phyloP scores from a whole-genome alignment of 2,329 filamentous ascomycete species.

The Fusarium sp. region DNA sequence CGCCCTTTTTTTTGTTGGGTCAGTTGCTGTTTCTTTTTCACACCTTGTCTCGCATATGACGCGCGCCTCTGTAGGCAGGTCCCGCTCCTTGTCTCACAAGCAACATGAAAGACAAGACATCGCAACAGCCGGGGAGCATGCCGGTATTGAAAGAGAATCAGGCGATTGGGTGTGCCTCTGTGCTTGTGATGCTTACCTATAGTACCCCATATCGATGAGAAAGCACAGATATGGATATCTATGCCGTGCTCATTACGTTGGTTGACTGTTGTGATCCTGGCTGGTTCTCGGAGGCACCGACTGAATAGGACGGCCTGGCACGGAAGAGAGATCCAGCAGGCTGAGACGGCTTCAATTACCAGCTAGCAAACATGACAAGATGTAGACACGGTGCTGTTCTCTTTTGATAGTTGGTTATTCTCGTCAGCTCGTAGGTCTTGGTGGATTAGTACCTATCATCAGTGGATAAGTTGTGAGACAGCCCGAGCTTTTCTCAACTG shows the following conservation, averaged over 20 bases:
- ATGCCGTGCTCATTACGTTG: slow-evolving; percentile 15
- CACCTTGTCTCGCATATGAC: slow-evolving; percentile 28
- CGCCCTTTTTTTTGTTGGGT: slow-evolving; percentile 2
- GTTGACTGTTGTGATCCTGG: slow-evolving; percentile 1
- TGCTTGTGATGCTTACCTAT: background rate
- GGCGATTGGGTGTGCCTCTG: slow-evolving; percentile 24
- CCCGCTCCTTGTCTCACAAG: slow-evolving; percentile 26
- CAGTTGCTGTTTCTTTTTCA: slow-evolving; percentile 6
- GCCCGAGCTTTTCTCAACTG: background rate
- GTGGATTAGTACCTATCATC: too few relatives aligned
- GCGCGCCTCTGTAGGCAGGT: slow-evolving; percentile 22
- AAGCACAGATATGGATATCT: background rate
- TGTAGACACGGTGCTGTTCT: slow-evolving; percentile 5
- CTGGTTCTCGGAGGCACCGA: slow-evolving; percentile 10
- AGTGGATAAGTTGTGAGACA: slow-evolving; percentile 1
- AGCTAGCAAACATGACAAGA: background rate
- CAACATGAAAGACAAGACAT: slow-evolving; percentile 12
- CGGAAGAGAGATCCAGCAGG: slow-evolving; percentile 5
- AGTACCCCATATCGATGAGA: background rate
- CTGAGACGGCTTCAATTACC: slow-evolving; percentile 23
- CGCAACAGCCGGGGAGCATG: slow-evolving; percentile 31
- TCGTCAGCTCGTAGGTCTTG: too few relatives aligned
- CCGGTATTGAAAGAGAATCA: slow-evolving; percentile 4
- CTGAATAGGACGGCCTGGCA: slow-evolving; percentile 12
- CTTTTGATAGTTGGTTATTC: background rate